Conservation (phyloP, 2,329 filamentous ascomycete species). For the Colletotrichum tabaci region DNA sequence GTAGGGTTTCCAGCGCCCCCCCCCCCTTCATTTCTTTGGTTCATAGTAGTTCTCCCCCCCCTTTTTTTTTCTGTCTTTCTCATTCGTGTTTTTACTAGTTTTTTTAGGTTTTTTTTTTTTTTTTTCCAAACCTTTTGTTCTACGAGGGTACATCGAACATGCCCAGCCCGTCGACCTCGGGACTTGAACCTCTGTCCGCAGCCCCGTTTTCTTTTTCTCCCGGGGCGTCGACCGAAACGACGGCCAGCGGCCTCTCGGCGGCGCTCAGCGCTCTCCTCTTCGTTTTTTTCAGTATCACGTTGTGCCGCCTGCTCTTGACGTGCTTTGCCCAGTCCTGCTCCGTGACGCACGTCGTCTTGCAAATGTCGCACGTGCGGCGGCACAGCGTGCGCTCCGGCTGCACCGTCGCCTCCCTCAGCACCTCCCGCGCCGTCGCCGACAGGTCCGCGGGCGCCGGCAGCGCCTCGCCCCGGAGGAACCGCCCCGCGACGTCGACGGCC, state of each 20-base stretch:
- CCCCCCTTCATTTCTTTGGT: no score
- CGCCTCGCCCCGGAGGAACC: slow-evolving; percentile 72
- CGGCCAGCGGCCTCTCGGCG: slow-evolving; percentile 27
- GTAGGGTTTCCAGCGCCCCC: slow-evolving; percentile 6
- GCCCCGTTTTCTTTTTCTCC: background rate
- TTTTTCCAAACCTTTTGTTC: background rate
- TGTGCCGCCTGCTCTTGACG: slow-evolving; percentile 55
- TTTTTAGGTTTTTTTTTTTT: background rate
- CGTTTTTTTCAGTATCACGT: slow-evolving; percentile 52
- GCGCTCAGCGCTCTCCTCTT: slow-evolving; percentile 56
- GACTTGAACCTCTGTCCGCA: slow-evolving; percentile 25
- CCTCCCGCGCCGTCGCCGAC: slow-evolving; percentile 64
- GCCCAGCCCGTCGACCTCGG: slow-evolving; percentile 20
- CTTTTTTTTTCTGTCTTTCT: background rate
- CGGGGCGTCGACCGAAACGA: slow-evolving; percentile 8
- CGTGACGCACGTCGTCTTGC: slow-evolving; percentile 74
- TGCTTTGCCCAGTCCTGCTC: slow-evolving; percentile 64
- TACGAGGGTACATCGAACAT: slow-evolving; percentile 27
- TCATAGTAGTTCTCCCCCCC: no score
- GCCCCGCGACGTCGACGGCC: slow-evolving; percentile 72
- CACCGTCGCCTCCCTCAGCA: slow-evolving; percentile 67
- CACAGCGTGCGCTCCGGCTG: slow-evolving; percentile 68
- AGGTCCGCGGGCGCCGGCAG: slow-evolving; percentile 67
- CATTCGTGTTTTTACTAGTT: background rate
- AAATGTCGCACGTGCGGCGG: slow-evolving; percentile 80